Conservation (phyloP, 2,329 filamentous ascomycete genomes). For the Aspergillus pseudonomiae region DNA sequence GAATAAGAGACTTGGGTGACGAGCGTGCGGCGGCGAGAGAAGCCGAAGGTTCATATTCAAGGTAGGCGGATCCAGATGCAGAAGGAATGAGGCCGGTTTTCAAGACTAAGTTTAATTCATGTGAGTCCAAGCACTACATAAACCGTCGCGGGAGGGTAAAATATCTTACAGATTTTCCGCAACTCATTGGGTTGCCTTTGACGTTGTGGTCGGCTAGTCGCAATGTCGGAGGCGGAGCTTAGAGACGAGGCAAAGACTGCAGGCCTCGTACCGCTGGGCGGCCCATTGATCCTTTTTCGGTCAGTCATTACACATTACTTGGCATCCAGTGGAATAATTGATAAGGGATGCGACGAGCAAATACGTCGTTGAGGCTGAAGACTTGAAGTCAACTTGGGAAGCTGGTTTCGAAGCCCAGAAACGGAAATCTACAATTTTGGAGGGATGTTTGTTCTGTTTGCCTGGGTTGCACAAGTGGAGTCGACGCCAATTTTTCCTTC, state of each 20-base stretch:
- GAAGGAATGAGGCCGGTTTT: conserved; percentile 92
- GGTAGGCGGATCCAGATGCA: conserved; percentile 84
- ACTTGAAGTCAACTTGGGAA: neutral
- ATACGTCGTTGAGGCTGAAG: conserved; percentile 14
- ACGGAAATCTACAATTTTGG: conserved; percentile 38
- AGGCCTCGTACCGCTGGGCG: conserved; percentile 72
- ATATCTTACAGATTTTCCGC: conserved; percentile 77
- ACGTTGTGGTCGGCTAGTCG: conserved; percentile 55
- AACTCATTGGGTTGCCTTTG: conserved; percentile 69
- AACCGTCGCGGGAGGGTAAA: neutral
- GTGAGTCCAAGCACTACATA: conserved; percentile 18
- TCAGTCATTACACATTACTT: conserved; percentile 66
- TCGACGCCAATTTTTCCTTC: conserved; percentile 19
- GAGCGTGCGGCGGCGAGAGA: conserved; percentile 47
- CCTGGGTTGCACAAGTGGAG: conserved; percentile 13
- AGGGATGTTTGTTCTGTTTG: conserved; percentile 46
- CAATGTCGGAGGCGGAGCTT: conserved; percentile 51
- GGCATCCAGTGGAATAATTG: conserved; percentile 11
- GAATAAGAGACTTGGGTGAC: conserved; percentile 51
- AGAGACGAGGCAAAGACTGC: conserved; percentile 65
- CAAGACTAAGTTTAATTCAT: conserved; percentile 61
- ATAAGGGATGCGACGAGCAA: conserved; percentile 6
- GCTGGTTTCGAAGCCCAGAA: conserved; percentile 26
- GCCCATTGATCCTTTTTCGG: conserved; percentile 87
- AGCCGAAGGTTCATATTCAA: conserved; percentile 55